Evolutionary conservation across 2,329 filamentous ascomycete genomes (phyloP), one percentile per base, ranked within the genome.

Genomic region (Triangularia verruculosa): DNA sequence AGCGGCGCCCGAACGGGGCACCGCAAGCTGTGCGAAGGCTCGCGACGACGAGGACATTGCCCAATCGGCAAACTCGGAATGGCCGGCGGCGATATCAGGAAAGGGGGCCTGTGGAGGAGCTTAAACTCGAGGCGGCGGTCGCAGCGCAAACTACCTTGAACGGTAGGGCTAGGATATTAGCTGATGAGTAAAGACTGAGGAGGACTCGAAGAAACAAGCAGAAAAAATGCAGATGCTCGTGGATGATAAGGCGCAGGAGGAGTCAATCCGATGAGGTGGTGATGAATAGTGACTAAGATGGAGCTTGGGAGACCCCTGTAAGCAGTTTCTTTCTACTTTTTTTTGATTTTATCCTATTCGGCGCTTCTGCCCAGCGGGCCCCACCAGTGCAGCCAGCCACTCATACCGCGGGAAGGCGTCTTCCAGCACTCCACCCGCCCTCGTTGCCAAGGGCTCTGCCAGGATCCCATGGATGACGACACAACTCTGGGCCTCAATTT

Each of bases 31-130:
- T 64, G 70, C 66, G 57, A 76, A 67, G 66, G 74, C 73, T 69
- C 72, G 70, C 57, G 74, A 69, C 55, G 74, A 69, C 57, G 75
- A 71, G 69, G 74, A 72, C 74, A 76, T 76, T 69, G 67, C 57
- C 57, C 69, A 68, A 70, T 71, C 68, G 67, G 66, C 62, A 64
- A 61, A 66, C 64, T 62, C 43, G 61, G 30, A 22, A 30, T 43
- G 27, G 60, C 52, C 13, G n/a, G 56, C 13, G n/a, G 56, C 8
- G 27, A 43, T 11, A 15, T 6, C 25, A 22, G 53, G 28, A 30
- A 25, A 15, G 47, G 47, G n/a, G 58, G 47, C 47, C 32, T 27
- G 22, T 15, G 51, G 47, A 61, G 34, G 51, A 61, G 47, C 25
- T 34, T 17, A 55, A 61, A 13, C 9, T 61, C 27, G 27, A 52